These are phyloP conservation scores for Yamadazyma dushanensis DNA, from an alignment of 1,139 yeast species.

Conservation along the genomic window DNA sequence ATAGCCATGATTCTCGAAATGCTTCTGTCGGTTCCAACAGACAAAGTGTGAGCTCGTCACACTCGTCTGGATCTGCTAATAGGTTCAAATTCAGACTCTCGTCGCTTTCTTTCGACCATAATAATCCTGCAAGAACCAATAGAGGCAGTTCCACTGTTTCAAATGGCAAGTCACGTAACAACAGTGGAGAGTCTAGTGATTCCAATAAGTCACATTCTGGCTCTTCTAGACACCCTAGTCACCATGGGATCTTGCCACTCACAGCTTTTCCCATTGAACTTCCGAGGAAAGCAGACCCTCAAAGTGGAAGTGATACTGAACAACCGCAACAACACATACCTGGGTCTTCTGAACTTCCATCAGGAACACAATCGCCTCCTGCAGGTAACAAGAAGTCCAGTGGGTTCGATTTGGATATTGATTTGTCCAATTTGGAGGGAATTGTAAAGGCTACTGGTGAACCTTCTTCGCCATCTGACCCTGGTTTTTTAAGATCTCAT, in stretches of 20 bases:
- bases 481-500: conserved; percentile 3
- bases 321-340: conserved; percentile 3
- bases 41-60: conserved; percentile 22
- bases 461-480: neutral
- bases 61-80: conserved; percentile 18
- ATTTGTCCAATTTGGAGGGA: conserved; percentile 53
- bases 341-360: too few species aligned
- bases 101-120: conserved; percentile 34
- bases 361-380: neutral
- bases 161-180: conserved; percentile 7
- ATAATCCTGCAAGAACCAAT: conserved; percentile 14
- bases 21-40: conserved; percentile 10
- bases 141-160: conserved; percentile 4
- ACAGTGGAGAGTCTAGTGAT: conserved; percentile 9
- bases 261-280: too few species aligned
- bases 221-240: too few species aligned
- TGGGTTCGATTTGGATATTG: conserved; percentile 45
- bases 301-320: too few species aligned
- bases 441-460: conserved; percentile 35
- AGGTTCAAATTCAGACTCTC: conserved; percentile 41
- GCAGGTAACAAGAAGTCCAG: neutral
- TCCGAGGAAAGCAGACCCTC: too few species aligned
- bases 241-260: too few species aligned
- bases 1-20: conserved; percentile 6
- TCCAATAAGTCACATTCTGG: conserved; percentile 9